Evolutionary conservation across 805 yeast genomes (phyloP).

Genomic region (Dipodascus geniculatus): DNA sequence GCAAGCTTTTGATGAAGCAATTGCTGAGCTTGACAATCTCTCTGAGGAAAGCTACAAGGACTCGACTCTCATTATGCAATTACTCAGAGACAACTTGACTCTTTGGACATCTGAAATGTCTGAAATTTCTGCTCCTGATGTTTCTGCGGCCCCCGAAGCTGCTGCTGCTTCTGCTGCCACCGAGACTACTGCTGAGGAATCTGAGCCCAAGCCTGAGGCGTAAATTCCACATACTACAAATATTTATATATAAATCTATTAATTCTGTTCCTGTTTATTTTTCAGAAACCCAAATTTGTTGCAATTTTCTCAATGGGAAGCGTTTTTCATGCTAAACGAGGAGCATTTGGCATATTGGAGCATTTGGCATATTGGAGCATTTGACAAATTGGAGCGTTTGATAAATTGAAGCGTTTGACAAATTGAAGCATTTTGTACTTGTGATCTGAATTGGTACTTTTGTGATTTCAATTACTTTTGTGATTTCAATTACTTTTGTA

Average conservation of each 20-base stretch:
- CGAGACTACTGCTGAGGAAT: neutral
- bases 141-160: slow-evolving; percentile 12
- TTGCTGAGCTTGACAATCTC: slow-evolving; percentile 94
- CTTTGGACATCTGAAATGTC: slow-evolving; percentile 50
- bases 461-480: too few relatives aligned
- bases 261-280: neutral
- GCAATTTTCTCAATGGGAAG: neutral
- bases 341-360: neutral
- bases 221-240: too few relatives aligned
- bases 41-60: slow-evolving; percentile 98
- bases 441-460: too few relatives aligned
- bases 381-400: too few relatives aligned
- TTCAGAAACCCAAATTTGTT: neutral
- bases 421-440: too few relatives aligned
- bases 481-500: neutral
- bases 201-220: neutral
- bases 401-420: too few relatives aligned
- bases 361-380: too few relatives aligned
- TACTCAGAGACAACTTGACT: slow-evolving; percentile 94
- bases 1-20: slow-evolving; percentile 98
- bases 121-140: slow-evolving; percentile 16
- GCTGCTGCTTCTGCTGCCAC: slow-evolving; percentile 12
- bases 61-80: slow-evolving; percentile 97
- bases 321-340: neutral
- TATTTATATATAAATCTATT: slow-evolving; percentile 1